Evolutionary conservation across 2,329 filamentous ascomycete genomes (phyloP).

Genomic region (Coniella vitis): DNA sequence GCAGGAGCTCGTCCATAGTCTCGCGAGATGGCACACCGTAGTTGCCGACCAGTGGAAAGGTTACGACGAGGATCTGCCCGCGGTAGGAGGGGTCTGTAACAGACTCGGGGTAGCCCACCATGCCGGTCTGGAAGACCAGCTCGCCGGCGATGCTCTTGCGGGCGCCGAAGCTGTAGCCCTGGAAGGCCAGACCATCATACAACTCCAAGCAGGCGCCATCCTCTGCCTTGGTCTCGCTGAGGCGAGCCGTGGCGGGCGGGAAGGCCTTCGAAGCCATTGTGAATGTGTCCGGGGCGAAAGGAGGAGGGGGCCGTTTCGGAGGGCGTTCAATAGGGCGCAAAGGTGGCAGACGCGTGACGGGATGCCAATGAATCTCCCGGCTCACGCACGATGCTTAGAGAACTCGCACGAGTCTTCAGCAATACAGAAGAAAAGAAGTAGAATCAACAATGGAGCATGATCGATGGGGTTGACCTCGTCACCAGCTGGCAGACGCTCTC

Average conservation of each 20-base stretch:
- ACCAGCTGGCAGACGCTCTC: conserved; percentile 8
- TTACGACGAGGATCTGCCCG: conserved; percentile 92
- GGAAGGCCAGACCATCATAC: conserved; percentile 82
- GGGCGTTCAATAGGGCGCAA: background rate
- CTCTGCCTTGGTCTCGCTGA: conserved; percentile 46
- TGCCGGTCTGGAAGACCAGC: conserved; percentile 98
- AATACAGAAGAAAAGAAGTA: conserved; percentile 1
- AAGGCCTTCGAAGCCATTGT: conserved; percentile 33
- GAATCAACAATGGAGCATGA: conserved; percentile 10
- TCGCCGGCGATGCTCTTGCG: conserved; percentile 92
- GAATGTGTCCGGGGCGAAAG: background rate
- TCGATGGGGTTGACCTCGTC: conserved; percentile 11
- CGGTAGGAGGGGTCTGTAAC: conserved; percentile 83
- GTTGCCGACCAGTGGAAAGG: conserved; percentile 92
- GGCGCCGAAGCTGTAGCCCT: conserved; percentile 94
- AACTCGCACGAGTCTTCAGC: conserved; percentile 2
- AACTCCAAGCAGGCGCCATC: conserved; percentile 81
- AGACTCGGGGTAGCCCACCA: conserved; percentile 97
- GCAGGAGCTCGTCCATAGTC: conserved; percentile 74
- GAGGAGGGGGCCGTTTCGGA: no score
- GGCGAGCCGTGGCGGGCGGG: conserved; percentile 55
- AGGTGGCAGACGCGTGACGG: conserved; percentile 3
- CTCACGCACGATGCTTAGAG: conserved; percentile 5
- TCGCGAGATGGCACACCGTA: conserved; percentile 92
- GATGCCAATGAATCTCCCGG: conserved; percentile 6